These are phyloP conservation scores for Helichrysum umbraculigerum DNA, from an alignment of 129 eudicot genomes.

Conservation along the genomic window DNA sequence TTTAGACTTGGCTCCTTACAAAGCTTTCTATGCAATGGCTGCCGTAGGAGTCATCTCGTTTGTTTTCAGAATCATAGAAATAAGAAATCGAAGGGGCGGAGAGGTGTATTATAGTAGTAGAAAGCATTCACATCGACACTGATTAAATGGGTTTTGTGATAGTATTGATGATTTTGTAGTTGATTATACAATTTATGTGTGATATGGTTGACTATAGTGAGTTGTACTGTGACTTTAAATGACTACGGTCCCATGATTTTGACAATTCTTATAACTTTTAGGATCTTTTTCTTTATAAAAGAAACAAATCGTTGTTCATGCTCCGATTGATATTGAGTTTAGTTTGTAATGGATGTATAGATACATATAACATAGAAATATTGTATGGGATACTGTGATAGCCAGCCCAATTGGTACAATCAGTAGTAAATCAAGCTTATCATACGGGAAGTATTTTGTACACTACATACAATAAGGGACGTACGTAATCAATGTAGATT, in stretches of 20 bases:
- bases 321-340: neutral
- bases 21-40: conserved; percentile 85
- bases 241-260: conserved; percentile 32
- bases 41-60: conserved; percentile 61
- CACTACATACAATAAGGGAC: too few relatives aligned
- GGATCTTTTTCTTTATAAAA: neutral
- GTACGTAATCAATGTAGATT: too few relatives aligned
- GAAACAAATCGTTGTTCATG: conserved; percentile 13
- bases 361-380: too few relatives aligned
- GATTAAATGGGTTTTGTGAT: conserved; percentile 20
- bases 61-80: conserved; percentile 59
- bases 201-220: conserved; percentile 16
- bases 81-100: conserved; percentile 65
- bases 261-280: neutral
- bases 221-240: conserved; percentile 23
- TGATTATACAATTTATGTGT: neutral
- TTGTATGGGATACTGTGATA: too few relatives aligned
- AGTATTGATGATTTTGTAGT: neutral
- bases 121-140: conserved; percentile 90
- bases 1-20: conserved; percentile 81
- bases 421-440: too few relatives aligned
- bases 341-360: too few relatives aligned
- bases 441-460: too few relatives aligned
- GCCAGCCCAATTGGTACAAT: too few relatives aligned
- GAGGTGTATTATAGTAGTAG: conserved; percentile 61